A percentile compares a stretch with the other conserved stretches of the same genome.
Conservation (phyloP, 495 filamentous ascomycete genomes). For the Hyphodiscus hymeniophilus region DNA sequence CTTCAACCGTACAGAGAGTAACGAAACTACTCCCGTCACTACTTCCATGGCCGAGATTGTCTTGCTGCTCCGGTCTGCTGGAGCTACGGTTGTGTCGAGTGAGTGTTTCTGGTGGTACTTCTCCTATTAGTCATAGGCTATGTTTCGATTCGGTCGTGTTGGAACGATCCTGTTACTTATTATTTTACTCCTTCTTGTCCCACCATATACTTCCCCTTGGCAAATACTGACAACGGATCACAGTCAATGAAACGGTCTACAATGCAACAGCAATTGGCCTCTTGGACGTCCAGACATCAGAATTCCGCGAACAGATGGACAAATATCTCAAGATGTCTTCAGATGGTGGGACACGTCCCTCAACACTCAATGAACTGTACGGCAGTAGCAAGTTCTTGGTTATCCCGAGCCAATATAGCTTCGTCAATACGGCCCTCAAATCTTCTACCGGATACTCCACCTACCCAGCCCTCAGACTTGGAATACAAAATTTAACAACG, state of each 20-base stretch:
- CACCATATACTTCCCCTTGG: too few relatives aligned
- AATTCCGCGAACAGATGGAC: slow-evolving; percentile 44
- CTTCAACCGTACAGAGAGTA: slow-evolving; percentile 23
- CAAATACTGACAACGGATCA: too few relatives aligned
- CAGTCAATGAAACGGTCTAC: slow-evolving; percentile 39
- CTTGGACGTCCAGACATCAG: slow-evolving; percentile 49
- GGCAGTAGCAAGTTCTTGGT: slow-evolving; percentile 39
- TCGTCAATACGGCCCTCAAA: slow-evolving; percentile 38
- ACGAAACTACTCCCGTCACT: slow-evolving; percentile 48
- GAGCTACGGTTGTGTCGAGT: slow-evolving; percentile 30
- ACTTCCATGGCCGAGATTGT: slow-evolving; percentile 32
- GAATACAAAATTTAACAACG: slow-evolving; percentile 39
- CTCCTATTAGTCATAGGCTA: too few relatives aligned
- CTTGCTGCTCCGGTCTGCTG: slow-evolving; percentile 26
- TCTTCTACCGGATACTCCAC: slow-evolving; percentile 36
- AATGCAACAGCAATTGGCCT: slow-evolving; percentile 36
- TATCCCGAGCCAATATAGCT: slow-evolving; percentile 45
- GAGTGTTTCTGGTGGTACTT: too few relatives aligned
- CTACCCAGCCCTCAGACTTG: slow-evolving; percentile 34
- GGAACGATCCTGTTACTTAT: too few relatives aligned
- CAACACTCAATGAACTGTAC: slow-evolving; percentile 37
- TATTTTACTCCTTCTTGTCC: too few relatives aligned
- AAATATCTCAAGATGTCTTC: slow-evolving; percentile 34
- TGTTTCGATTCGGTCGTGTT: too few relatives aligned
- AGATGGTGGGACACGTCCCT: slow-evolving; percentile 24